Evolutionary conservation across 257 asterid genomes (phyloP).

Genomic region (Gardenia jasminoides): DNA sequence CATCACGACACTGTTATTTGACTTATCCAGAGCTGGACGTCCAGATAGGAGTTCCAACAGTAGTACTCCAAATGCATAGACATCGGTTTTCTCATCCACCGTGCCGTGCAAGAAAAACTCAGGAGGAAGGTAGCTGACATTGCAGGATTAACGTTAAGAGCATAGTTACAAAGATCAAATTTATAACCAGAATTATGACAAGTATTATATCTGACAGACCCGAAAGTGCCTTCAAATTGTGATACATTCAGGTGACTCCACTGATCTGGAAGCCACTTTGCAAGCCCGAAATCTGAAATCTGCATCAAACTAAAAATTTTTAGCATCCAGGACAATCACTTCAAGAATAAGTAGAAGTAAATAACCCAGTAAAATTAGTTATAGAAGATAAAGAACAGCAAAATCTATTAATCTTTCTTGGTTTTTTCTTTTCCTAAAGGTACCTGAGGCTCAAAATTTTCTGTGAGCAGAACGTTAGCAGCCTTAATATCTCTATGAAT

Average conservation of each 20-base stretch:
- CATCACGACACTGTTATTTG: constrained; percentile 81
- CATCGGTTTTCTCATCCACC: constrained; percentile 95
- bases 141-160: not conserved
- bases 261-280: constrained; percentile 98
- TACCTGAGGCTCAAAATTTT: constrained; percentile 86
- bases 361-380: not conserved
- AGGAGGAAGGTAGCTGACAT: constrained; percentile 91
- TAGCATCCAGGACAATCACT: constrained; percentile 12
- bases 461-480: constrained; percentile 83
- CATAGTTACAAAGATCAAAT: not conserved
- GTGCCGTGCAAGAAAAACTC: constrained; percentile 89
- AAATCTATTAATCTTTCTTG: not conserved
- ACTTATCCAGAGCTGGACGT: constrained; percentile 84
- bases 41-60: constrained; percentile 78
- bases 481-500: constrained; percentile 94
- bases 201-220: constrained; percentile 39
- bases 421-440: not conserved
- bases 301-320: constrained; percentile 31
- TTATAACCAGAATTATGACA: not conserved
- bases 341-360: not conserved
- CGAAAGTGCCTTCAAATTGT: constrained; percentile 94
- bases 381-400: not conserved
- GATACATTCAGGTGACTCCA: constrained; percentile 90
- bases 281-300: constrained; percentile 97
- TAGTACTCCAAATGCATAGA: constrained; percentile 87